These are phyloP conservation scores for Mycosphaerella sp. DNA, from an alignment of 2,329 filamentous ascomycete species.

Conservation along the genomic window DNA sequence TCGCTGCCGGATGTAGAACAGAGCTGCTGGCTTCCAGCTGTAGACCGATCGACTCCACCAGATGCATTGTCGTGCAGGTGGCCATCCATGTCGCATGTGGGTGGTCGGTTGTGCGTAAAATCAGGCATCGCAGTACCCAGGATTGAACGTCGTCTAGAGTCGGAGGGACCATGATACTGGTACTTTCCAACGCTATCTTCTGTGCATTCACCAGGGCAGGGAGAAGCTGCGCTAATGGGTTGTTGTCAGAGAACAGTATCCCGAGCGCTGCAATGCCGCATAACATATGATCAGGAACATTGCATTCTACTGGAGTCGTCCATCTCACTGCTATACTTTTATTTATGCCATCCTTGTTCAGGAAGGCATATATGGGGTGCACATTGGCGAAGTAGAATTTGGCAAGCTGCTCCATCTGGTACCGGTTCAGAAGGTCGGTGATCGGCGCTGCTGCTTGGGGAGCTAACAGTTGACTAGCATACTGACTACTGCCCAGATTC, in stretches of 20 bases:
- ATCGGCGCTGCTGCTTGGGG: slow-evolving; percentile 31
- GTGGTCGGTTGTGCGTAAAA: slow-evolving; percentile 49
- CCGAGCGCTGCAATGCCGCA: slow-evolving; percentile 53
- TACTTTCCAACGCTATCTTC: slow-evolving; percentile 41
- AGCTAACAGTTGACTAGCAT: slow-evolving; percentile 4
- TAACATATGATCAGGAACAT: slow-evolving; percentile 37
- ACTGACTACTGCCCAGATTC: slow-evolving; percentile 41
- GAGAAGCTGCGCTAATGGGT: slow-evolving; percentile 12
- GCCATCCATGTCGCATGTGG: slow-evolving; percentile 54
- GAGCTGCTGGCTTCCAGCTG: slow-evolving; percentile 38
- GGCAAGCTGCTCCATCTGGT: slow-evolving; percentile 45
- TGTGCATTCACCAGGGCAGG: slow-evolving; percentile 36
- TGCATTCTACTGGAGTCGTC: slow-evolving; percentile 20
- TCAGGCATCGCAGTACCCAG: slow-evolving; percentile 51
- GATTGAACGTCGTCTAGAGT: slow-evolving; percentile 41
- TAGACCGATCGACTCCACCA: slow-evolving; percentile 50
- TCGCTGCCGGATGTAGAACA: slow-evolving; percentile 25
- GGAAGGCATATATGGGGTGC: slow-evolving; percentile 50
- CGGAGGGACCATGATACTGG: slow-evolving; percentile 35
- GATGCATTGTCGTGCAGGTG: slow-evolving; percentile 53
- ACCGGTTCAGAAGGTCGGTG: slow-evolving; percentile 43
- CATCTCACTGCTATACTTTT: slow-evolving; percentile 25
- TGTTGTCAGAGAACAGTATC: slow-evolving; percentile 41
- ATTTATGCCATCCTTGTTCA: slow-evolving; percentile 33
- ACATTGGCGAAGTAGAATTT: slow-evolving; percentile 50